These are phyloP conservation scores for Neurospora sp. DNA, from an alignment of 2,329 filamentous ascomycete genomes.

Conservation along the genomic window DNA sequence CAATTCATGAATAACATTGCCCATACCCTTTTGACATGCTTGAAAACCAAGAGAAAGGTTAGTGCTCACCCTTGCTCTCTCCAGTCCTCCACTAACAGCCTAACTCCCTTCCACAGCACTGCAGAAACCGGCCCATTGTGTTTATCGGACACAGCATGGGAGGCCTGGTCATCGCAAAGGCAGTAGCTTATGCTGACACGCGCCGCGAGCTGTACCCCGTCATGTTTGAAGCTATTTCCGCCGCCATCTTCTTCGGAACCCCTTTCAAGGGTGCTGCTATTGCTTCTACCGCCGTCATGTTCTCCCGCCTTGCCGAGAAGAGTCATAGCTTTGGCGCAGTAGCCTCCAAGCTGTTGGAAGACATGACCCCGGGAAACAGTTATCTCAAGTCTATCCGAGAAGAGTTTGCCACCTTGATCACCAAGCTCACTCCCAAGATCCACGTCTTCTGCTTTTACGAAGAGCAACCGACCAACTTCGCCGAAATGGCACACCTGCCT, in stretches of 20 bases:
- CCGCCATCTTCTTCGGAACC: neutral
- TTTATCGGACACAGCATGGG: constrained; percentile 2
- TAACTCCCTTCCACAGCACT: neutral
- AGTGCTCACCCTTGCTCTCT: neutral
- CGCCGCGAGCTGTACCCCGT: neutral
- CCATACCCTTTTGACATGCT: neutral
- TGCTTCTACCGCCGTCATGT: neutral
- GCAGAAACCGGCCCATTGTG: neutral
- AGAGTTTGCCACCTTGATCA: neutral
- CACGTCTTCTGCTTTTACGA: neutral
- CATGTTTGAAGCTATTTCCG: neutral
- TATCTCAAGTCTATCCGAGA: neutral
- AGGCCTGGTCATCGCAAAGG: constrained; percentile 1
- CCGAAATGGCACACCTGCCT: neutral
- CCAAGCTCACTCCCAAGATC: neutral
- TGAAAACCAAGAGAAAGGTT: neutral
- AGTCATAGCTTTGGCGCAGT: neutral
- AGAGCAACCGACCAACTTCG: neutral
- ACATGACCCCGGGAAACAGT: neutral
- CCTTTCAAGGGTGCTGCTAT: neutral
- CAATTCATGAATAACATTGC: constrained; percentile 4
- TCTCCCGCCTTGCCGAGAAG: neutral
- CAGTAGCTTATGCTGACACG: neutral
- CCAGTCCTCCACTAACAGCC: neutral
- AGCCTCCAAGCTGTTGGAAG: neutral